Percentiles rank a stretch among this genome's conserved stretches.
phyloP scores from a whole-genome alignment of 1,139 yeast genomes.

The Blastobotrys indianensis region DNA sequence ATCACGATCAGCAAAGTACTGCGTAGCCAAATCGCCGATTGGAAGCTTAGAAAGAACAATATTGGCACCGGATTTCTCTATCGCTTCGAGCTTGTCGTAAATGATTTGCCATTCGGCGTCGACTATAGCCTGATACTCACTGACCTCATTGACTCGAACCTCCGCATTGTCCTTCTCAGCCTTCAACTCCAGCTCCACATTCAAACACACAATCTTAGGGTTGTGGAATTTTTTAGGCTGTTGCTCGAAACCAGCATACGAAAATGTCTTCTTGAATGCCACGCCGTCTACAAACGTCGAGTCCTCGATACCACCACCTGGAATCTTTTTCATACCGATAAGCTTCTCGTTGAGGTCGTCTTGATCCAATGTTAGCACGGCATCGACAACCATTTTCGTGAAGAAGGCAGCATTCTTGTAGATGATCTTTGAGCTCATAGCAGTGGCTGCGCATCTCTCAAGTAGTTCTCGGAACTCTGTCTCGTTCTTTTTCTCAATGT shows the following conservation, averaged over 20 bases:
- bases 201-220: conserved; percentile 79
- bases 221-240: conserved; percentile 80
- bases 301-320: conserved; percentile 97
- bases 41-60: conserved; percentile 92
- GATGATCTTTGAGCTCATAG: conserved; percentile 93
- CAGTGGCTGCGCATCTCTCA: conserved; percentile 92
- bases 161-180: conserved; percentile 99
- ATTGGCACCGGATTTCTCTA: conserved; percentile 80
- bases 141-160: conserved; percentile 89
- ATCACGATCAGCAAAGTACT: conserved; percentile 91
- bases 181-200: conserved; percentile 91
- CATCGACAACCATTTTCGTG: conserved; percentile 95
- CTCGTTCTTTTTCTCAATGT: conserved; percentile 41
- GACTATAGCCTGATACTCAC: conserved; percentile 91
- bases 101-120: conserved; percentile 99
- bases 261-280: conserved; percentile 93
- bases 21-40: conserved; percentile 97
- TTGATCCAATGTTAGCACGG: conserved; percentile 81
- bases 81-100: conserved; percentile 75
- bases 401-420: conserved; percentile 81
- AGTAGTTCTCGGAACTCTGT: conserved; percentile 63
- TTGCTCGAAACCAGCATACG: conserved; percentile 97
- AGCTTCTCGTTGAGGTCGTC: conserved; percentile 79
- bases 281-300: conserved; percentile 87
- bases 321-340: conserved; percentile 90